Evolutionary conservation across 306 rosid genomes (phyloP).

Genomic region (Senna siamea): DNA sequence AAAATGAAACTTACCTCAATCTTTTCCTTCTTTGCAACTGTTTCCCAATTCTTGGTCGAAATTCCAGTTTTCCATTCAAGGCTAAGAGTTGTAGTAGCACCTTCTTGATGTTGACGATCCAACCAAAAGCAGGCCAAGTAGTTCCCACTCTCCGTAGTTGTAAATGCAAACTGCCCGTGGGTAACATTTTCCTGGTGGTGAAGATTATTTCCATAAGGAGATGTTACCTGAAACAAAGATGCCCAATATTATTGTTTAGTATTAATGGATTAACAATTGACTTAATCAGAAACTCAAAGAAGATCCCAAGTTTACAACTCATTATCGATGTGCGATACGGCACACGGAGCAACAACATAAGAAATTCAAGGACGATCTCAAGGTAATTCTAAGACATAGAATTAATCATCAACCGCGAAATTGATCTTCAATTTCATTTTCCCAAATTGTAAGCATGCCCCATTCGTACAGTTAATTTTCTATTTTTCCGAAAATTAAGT

Average conservation of each 20-base stretch:
- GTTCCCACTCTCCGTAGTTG: conserved; percentile 56
- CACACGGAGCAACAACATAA: not conserved
- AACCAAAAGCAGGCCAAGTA: conserved; percentile 64
- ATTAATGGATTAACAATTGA: not conserved
- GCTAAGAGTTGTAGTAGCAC: conserved; percentile 38
- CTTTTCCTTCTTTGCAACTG: conserved; percentile 61
- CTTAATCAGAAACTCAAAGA: not conserved
- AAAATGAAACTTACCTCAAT: conserved; percentile 46
- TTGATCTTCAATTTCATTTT: conserved; percentile 13
- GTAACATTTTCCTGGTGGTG: conserved; percentile 62
- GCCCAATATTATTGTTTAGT: conserved; percentile 2
- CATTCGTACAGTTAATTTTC: not conserved
- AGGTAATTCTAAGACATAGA: not conserved
- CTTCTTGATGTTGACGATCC: conserved; percentile 37
- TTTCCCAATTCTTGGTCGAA: conserved; percentile 59
- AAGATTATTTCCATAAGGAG: conserved; percentile 66
- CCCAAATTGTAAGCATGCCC: not conserved
- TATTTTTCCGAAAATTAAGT: not conserved
- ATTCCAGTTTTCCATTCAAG: conserved; percentile 71
- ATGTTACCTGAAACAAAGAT: conserved; percentile 47
- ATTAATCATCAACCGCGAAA: not conserved
- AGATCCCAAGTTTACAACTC: conserved; percentile 3
- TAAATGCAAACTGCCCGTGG: conserved; percentile 68
- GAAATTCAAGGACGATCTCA: conserved; percentile 5
- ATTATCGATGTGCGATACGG: not conserved